Evolutionary conservation across 1,284 basidiomycete genomes (phyloP).

Genomic region (Coniferiporia weirii): DNA sequence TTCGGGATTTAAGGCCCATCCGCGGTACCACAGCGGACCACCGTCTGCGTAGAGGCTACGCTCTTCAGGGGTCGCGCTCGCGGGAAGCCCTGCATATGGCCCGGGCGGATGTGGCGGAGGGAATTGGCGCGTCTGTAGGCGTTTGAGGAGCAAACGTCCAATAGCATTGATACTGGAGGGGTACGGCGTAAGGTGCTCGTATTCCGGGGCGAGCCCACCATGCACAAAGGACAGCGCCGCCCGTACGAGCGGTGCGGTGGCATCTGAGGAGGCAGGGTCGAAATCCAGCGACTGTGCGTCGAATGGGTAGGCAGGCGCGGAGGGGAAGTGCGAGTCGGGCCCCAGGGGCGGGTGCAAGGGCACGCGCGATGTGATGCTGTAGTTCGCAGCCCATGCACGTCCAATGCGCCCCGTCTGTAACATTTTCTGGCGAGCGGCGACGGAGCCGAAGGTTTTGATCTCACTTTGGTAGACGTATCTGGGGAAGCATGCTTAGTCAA

Average conservation of each 20-base stretch:
- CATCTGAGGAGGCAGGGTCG: conserved; percentile 27
- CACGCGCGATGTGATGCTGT: conserved; percentile 77
- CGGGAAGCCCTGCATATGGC: conserved; percentile 73
- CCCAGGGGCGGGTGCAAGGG: conserved; percentile 70
- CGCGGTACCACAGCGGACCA: conserved; percentile 88
- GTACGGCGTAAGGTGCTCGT: conserved; percentile 68
- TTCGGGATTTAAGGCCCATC: conserved; percentile 76
- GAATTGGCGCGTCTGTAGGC: conserved; percentile 49
- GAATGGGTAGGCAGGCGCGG: conserved; percentile 70
- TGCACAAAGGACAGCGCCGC: conserved; percentile 83
- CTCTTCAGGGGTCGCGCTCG: conserved; percentile 61
- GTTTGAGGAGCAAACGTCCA: conserved; percentile 58
- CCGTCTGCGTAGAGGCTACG: conserved; percentile 64
- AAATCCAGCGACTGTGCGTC: conserved; percentile 42
- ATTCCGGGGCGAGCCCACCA: conserved; percentile 77
- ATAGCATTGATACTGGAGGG: conserved; percentile 77
- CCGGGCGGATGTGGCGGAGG: conserved; percentile 80
- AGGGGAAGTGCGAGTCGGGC: conserved; percentile 50
- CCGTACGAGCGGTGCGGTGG: conserved; percentile 55
- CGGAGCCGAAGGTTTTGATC: conserved; percentile 74
- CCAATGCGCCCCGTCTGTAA: conserved; percentile 76
- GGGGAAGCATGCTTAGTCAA: conserved; percentile 9
- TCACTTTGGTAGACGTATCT: conserved; percentile 83
- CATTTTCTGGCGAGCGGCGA: conserved; percentile 64
- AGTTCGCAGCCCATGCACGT: conserved; percentile 80